A percentile compares a stretch with the other conserved stretches of the same genome.
Conservation (phyloP, 257 asterid species). For the Primulina huaijiensis region DNA sequence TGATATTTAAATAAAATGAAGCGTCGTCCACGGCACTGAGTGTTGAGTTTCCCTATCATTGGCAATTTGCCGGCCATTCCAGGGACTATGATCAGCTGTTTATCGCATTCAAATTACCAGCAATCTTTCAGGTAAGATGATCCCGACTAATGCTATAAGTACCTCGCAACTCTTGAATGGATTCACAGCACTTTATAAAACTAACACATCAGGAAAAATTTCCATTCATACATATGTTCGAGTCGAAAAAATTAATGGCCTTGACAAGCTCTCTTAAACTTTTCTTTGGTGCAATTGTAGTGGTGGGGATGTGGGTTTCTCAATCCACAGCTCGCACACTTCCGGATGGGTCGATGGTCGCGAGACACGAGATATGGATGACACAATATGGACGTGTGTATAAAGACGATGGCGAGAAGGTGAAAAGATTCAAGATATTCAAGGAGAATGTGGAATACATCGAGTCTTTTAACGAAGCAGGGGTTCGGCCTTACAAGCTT, state of each 20-base stretch:
- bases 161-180: not conserved
- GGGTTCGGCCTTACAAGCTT: conserved; percentile 26
- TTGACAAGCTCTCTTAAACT: conserved; percentile 19
- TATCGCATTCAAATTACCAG: too few species aligned
- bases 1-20: not conserved
- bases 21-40: conserved; percentile 24
- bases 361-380: conserved; percentile 43
- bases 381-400: conserved; percentile 35
- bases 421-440: conserved; percentile 36
- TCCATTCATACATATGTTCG: not conserved
- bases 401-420: conserved; percentile 38
- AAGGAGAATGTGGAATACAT: conserved; percentile 34
- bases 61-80: conserved; percentile 22
- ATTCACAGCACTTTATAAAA: not conserved
- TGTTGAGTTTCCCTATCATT: conserved; percentile 6
- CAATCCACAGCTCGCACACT: conserved; percentile 28
- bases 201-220: not conserved
- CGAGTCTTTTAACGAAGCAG: conserved; percentile 34
- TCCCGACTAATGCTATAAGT: conserved; percentile 9
- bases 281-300: conserved; percentile 19
- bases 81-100: not conserved
- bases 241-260: conserved; percentile 27
- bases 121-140: not conserved
- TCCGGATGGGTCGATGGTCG: conserved; percentile 29
- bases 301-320: conserved; percentile 29